Base-by-base conservation (phyloP, 192 early-diverging fungal species). In the Coemansia sp. region DNA sequence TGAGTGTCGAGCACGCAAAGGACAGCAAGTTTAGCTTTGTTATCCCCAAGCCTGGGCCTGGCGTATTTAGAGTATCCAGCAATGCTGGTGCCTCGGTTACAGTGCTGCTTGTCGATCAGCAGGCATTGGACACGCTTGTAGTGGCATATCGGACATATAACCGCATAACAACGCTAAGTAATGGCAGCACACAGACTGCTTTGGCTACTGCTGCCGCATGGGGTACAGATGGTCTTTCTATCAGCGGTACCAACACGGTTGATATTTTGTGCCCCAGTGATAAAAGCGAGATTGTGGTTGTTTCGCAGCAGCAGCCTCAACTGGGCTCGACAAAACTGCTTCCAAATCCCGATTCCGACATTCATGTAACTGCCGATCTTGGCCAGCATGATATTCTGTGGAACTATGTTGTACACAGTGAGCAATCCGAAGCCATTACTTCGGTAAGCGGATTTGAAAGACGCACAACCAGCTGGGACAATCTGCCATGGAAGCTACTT, bases 401-500 rank as follows among this genome's bases (percentile, higher is more conserved):
- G 63, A 59, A 54, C 30, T 58, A 58, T 42, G 19, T 16, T 36
- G 23, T 16, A 0, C 6, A 13, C 26, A 26, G 20, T 36, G 49
- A 42, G 4, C 11, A 41, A 37, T 19, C 50, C 14, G 28, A 13
- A 15, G 11, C 18, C n/a, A 50, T 28, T 20, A 13, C 38, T 13
- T 12, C 58, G 4, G 72, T 76, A 0, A 15, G 46, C 5, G 58
- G 48, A 3, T 57, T 78, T 41, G 72, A 77, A 42, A 47, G 49
- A n/a, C 74, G 82, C 15, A 40, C 49, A 18, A 78, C 75, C 5
- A 50, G 69, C 52, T 82, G 66, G 58, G 50, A 61, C 38, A 46
- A 20, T 6, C 53, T 82, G 50, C 57, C 74, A 18, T 84, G 82
- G 82, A 65, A 68, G 51, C 61, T 78, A 3, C 21, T 78, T 56